These are phyloP conservation scores for Lithohypha guttulata DNA, from an alignment of 2,329 filamentous ascomycete species.

Conservation along the genomic window DNA sequence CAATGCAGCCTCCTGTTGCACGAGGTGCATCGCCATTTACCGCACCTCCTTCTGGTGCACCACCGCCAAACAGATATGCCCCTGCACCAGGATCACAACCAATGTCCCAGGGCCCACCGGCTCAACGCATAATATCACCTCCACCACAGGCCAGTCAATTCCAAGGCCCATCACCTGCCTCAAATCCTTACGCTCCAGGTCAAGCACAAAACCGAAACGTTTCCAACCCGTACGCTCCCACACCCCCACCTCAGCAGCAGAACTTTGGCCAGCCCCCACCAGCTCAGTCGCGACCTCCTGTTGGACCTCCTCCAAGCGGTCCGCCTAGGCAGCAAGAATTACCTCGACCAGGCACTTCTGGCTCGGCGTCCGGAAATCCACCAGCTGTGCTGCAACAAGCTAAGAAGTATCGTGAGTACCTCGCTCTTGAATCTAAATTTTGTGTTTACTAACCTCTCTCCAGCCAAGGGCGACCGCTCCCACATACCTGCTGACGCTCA, in stretches of 20 bases:
- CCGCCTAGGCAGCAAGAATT: constrained; percentile 35
- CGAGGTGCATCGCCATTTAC: constrained; percentile 81
- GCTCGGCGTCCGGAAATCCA: constrained; percentile 36
- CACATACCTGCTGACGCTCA: constrained; percentile 73
- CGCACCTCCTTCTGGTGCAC: constrained; percentile 55
- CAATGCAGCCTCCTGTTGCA: constrained; percentile 49
- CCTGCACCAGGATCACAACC: constrained; percentile 52
- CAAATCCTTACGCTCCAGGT: constrained; percentile 25
- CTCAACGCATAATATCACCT: constrained; percentile 40
- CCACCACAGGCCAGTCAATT: constrained; percentile 30
- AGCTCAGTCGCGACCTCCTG: constrained; percentile 29
- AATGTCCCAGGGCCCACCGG: constrained; percentile 29
- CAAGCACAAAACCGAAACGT: constrained; percentile 29
- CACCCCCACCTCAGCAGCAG: constrained; percentile 27
- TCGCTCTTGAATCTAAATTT: constrained; percentile 1
- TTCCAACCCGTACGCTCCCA: constrained; percentile 35
- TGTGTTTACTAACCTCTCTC: constrained; percentile 19
- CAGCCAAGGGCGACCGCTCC: constrained; percentile 66
- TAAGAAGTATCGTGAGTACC: constrained; percentile 53
- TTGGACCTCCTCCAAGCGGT: constrained; percentile 29
- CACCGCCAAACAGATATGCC: constrained; percentile 67
- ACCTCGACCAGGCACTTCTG: constrained; percentile 38
- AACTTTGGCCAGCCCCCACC: constrained; percentile 12
- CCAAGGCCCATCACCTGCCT: constrained; percentile 31
- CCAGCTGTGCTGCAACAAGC: constrained; percentile 43